phyloP scores from a whole-genome alignment of 2,329 filamentous ascomycete species.

The Teratosphaeria gauchensis region DNA sequence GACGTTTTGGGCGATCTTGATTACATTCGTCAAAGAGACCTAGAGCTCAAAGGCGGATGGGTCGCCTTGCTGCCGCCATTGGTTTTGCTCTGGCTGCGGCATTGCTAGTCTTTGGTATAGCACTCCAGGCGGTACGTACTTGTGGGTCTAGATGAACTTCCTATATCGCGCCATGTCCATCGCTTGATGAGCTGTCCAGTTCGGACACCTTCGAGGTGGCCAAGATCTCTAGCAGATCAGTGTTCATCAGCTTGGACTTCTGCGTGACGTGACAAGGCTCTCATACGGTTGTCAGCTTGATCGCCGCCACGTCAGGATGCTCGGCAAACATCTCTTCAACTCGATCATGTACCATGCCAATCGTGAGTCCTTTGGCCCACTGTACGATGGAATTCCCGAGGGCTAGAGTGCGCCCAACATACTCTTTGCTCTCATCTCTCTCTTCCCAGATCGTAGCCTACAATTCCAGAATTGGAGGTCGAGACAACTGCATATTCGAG shows the following conservation, averaged over 20 bases:
- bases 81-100: too few relatives aligned
- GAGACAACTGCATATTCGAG: constrained; percentile 14
- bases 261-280: too few relatives aligned
- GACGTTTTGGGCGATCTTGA: not conserved
- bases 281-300: constrained; percentile 14
- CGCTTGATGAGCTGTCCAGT: too few relatives aligned
- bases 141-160: too few relatives aligned
- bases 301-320: constrained; percentile 14
- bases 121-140: too few relatives aligned
- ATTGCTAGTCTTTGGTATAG: too few relatives aligned
- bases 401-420: constrained; percentile 11
- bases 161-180: too few relatives aligned
- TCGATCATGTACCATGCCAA: constrained; percentile 12
- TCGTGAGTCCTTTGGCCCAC: constrained; percentile 11
- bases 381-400: constrained; percentile 10
- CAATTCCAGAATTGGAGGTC: constrained; percentile 11
- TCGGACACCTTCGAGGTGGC: too few relatives aligned
- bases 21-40: not conserved
- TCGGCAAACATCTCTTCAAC: constrained; percentile 12
- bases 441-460: constrained; percentile 18
- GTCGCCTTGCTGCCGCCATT: too few relatives aligned
- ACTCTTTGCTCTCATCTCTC: constrained; percentile 16
- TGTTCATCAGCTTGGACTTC: too few relatives aligned
- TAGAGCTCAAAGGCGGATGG: too few relatives aligned
- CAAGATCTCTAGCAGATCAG: too few relatives aligned